Conservation (phyloP, 2,329 filamentous ascomycete genomes). For the Epichloe hybrida region DNA sequence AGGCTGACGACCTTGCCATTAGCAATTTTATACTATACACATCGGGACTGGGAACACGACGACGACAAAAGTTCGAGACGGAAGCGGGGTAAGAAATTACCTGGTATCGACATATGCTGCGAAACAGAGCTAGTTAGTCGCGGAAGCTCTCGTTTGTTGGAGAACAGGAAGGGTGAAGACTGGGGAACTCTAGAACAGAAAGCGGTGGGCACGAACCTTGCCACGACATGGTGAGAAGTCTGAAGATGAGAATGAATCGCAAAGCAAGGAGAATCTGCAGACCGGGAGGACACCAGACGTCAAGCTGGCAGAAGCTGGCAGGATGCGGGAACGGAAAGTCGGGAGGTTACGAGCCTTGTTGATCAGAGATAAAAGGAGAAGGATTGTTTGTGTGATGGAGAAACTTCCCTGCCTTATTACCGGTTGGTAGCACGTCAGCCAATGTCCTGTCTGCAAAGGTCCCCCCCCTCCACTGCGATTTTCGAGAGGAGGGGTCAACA, state of each 20-base stretch:
- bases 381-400: conserved; percentile 5
- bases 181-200: conserved; percentile 4
- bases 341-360: conserved; percentile 1
- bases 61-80: background rate
- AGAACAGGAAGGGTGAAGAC: conserved; percentile 14
- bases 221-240: conserved; percentile 50
- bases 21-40: conserved; percentile 6
- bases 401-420: background rate
- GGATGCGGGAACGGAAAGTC: background rate
- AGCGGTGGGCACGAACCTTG: conserved; percentile 42
- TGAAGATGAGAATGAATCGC: conserved; percentile 1
- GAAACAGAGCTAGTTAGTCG: conserved; percentile 9
- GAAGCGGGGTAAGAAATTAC: conserved; percentile 19
- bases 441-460: conserved; percentile 4
- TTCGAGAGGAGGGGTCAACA: conserved; percentile 7
- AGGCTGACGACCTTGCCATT: conserved; percentile 42
- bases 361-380: background rate
- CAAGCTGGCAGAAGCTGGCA: background rate
- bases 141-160: background rate
- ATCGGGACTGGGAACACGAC: conserved; percentile 8
- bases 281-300: conserved; percentile 1
- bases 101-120: conserved; percentile 39
- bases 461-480: conserved; percentile 3
- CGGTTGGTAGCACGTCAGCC: conserved; percentile 3
- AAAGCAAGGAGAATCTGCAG: conserved; percentile 1